Conservation (phyloP, 345 rosid species). For the Microcos paniculata region DNA sequence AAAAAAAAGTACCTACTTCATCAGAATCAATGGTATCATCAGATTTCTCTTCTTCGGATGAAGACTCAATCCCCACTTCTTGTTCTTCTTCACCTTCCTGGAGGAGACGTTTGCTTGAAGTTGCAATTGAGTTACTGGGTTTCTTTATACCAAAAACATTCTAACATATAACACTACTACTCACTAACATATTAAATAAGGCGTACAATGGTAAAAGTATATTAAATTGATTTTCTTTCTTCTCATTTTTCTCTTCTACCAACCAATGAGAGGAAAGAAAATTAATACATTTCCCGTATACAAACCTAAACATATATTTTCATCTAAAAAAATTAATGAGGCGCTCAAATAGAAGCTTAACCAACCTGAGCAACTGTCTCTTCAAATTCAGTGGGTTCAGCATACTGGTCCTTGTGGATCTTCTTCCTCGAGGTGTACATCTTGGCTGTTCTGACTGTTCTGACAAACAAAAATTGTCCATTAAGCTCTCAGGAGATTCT, state of each 20-base stretch:
- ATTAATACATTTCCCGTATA: too few relatives aligned
- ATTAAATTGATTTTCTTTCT: too few relatives aligned
- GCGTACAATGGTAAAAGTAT: too few relatives aligned
- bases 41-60: constrained; percentile 30
- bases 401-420: constrained; percentile 85
- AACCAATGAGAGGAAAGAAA: too few relatives aligned
- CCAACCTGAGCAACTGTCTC: constrained; percentile 80
- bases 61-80: constrained; percentile 18
- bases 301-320: too few relatives aligned
- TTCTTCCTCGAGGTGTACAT: constrained; percentile 79
- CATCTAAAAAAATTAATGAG: neutral
- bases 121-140: neutral
- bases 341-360: neutral
- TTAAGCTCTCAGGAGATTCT: neutral
- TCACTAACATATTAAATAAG: too few relatives aligned
- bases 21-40: constrained; percentile 12
- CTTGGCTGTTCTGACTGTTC: constrained; percentile 53
- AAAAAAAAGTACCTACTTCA: constrained; percentile 27
- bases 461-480: constrained; percentile 6
- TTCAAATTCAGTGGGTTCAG: constrained; percentile 77
- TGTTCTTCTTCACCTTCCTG: constrained; percentile 35
- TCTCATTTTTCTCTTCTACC: too few relatives aligned
- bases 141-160: constrained; percentile 34
- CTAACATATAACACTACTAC: too few relatives aligned
- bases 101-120: constrained; percentile 29